Evolutionary conservation across 2,329 filamentous ascomycete genomes (phyloP).

Genomic region (Coniella vitis): DNA sequence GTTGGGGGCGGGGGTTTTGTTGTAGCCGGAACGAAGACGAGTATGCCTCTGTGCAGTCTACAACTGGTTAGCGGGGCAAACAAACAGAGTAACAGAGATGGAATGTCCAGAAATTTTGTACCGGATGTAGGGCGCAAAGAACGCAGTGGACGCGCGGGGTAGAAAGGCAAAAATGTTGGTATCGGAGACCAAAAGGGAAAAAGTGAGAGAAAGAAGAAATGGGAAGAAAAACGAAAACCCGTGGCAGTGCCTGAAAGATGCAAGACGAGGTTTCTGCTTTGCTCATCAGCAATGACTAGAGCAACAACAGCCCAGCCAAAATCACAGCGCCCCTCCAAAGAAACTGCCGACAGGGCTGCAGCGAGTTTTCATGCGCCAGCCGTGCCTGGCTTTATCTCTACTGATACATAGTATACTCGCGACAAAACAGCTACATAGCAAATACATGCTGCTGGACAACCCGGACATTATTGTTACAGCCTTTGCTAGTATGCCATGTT

Average conservation of each 20-base stretch:
- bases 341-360: neutral
- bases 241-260: neutral
- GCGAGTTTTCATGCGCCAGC: neutral
- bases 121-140: too few species aligned
- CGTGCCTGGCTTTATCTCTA: neutral
- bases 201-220: neutral
- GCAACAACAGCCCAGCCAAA: neutral
- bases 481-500: too few species aligned
- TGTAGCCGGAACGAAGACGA: neutral
- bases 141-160: too few species aligned
- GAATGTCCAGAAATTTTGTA: too few species aligned
- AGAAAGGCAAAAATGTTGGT: too few species aligned
- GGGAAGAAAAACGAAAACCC: neutral
- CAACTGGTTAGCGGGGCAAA: slow-evolving; percentile 10
- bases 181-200: too few species aligned
- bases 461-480: too few species aligned
- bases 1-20: neutral
- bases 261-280: neutral
- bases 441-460: too few species aligned
- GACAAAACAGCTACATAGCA: too few species aligned
- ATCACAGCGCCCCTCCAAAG: neutral
- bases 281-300: neutral
- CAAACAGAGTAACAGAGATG: neutral
- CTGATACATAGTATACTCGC: too few species aligned
- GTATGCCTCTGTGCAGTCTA: slow-evolving; percentile 1